phyloP scores from a whole-genome alignment of 2,329 filamentous ascomycete species.

The Tolypocladium amazonense region DNA sequence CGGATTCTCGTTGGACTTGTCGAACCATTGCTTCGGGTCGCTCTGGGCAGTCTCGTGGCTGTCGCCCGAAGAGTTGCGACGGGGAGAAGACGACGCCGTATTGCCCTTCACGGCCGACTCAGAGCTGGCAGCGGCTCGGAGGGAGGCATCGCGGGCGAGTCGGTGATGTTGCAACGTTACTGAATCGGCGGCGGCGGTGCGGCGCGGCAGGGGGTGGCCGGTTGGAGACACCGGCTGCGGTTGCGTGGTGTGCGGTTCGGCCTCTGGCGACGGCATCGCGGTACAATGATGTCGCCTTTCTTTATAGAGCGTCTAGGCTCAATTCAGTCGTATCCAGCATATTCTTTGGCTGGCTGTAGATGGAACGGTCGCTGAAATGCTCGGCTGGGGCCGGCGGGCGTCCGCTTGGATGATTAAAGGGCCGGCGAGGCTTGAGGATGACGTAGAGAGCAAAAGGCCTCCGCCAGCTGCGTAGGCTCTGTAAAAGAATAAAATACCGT shows the following conservation, averaged over 20 bases:
- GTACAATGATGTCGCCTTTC: conserved; percentile 4
- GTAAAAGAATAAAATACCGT: background rate
- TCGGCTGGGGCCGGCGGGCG: background rate
- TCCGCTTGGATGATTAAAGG: background rate
- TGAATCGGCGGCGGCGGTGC: conserved; percentile 33
- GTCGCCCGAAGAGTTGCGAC: conserved; percentile 35
- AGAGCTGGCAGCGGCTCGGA: conserved; percentile 15
- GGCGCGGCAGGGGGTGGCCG: conserved; percentile 32
- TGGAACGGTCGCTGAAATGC: background rate
- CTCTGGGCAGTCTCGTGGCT: conserved; percentile 37
- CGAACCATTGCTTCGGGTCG: conserved; percentile 44
- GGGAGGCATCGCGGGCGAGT: conserved; percentile 30
- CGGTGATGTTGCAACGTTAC: conserved; percentile 36
- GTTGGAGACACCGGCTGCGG: conserved; percentile 14
- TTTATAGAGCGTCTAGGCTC: background rate
- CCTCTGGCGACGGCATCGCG: conserved; percentile 19
- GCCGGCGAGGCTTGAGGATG: background rate
- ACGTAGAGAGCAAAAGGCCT: background rate
- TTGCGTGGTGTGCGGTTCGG: conserved; percentile 12
- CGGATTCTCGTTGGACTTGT: conserved; percentile 40
- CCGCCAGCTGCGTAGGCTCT: background rate
- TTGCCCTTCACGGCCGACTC: conserved; percentile 8
- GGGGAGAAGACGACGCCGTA: conserved; percentile 10
- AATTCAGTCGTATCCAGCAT: background rate
- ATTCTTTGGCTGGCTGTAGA: background rate